Conservation (phyloP, 768 basidiomycete species). For the Panaeolus cyanescens region DNA sequence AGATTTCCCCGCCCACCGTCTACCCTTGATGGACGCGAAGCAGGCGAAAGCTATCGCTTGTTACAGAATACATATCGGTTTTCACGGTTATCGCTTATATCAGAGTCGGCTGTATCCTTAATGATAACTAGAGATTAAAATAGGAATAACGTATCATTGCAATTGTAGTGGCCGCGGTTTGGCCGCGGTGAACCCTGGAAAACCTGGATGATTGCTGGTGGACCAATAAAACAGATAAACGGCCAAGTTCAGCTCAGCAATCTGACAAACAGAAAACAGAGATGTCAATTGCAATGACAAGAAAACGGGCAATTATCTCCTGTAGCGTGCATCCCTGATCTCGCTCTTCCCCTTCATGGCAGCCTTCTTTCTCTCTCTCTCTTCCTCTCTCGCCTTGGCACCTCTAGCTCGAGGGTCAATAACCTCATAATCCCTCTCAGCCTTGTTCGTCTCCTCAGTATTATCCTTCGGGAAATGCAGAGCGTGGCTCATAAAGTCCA, state of each 20-base stretch:
- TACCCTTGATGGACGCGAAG: too few species aligned
- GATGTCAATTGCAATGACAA: too few species aligned
- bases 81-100: too few species aligned
- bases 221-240: neutral
- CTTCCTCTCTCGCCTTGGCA: constrained; percentile 78
- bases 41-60: too few species aligned
- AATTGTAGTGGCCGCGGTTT: too few species aligned
- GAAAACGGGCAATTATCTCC: neutral
- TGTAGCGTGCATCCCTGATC: neutral
- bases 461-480: constrained; percentile 81
- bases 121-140: too few species aligned
- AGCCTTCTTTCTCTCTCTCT: constrained; percentile 61
- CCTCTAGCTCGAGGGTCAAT: constrained; percentile 80
- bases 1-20: too few species aligned
- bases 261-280: neutral
- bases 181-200: too few species aligned
- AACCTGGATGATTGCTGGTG: too few species aligned
- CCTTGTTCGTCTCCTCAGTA: constrained; percentile 72
- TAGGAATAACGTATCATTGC: too few species aligned
- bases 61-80: too few species aligned
- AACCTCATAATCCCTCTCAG: constrained; percentile 85
- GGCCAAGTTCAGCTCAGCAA: neutral
- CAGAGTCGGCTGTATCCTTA: too few species aligned
- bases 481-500: constrained; percentile 71
- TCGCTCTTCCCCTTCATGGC: constrained; percentile 33